A percentile compares a stretch with the other conserved stretches of the same genome.
phyloP scores from a whole-genome alignment of 441 rosid genomes.

The Raphanus hybrid region DNA sequence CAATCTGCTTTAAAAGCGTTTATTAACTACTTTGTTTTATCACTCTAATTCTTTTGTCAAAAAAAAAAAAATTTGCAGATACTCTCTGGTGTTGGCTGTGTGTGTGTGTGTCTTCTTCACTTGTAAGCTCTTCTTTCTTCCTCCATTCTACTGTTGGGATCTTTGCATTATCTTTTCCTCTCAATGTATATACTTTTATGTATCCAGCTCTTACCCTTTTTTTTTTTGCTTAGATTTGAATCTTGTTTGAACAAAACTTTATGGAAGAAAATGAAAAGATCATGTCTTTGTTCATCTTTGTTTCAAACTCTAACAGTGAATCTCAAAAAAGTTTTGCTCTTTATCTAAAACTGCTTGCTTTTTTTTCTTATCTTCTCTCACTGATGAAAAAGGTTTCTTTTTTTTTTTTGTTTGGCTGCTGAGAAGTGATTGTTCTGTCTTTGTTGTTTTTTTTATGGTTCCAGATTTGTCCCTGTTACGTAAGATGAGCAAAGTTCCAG shows the following conservation, averaged over 20 bases:
- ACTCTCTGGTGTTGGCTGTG: not conserved
- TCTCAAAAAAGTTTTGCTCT: slow-evolving; percentile 19
- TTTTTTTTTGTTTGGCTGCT: too few relatives aligned
- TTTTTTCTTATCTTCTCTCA: not conserved
- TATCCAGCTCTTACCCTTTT: not conserved
- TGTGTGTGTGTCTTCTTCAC: not conserved
- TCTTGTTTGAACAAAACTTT: slow-evolving; percentile 4
- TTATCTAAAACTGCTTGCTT: slow-evolving; percentile 21
- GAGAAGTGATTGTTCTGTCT: slow-evolving; percentile 9
- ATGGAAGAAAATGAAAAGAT: not conserved
- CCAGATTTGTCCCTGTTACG: too few relatives aligned
- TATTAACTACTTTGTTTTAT: not conserved
- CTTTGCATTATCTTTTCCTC: slow-evolving; percentile 6
- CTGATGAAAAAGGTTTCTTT: not conserved
- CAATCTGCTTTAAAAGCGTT: too few relatives aligned
- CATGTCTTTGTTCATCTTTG: slow-evolving; percentile 16
- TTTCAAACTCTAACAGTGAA: slow-evolving; percentile 8
- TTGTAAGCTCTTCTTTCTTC: slow-evolving; percentile 27
- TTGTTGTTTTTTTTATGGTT: not conserved
- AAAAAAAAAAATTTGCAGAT: not conserved
- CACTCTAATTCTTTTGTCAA: not conserved
- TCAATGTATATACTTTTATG: not conserved
- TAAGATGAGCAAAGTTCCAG: too few relatives aligned
- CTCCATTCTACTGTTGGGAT: slow-evolving; percentile 21
- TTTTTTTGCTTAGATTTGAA: slow-evolving; percentile 4